Evolutionary conservation across 768 basidiomycete genomes (phyloP).

Genomic region (Cystobasidium onofrii): DNA sequence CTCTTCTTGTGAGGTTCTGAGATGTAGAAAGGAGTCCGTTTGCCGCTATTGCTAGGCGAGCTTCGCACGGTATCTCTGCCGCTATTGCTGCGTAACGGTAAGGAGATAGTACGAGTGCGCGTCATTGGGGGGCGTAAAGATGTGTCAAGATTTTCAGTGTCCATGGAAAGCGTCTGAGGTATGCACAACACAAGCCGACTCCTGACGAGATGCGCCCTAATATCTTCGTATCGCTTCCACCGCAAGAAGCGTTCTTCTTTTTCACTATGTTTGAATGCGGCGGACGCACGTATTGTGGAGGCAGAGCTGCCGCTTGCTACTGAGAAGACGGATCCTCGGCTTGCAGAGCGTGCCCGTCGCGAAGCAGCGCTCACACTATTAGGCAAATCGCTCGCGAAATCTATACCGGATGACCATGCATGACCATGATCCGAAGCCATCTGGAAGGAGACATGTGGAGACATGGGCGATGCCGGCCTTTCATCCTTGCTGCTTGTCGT

Average conservation of each 20-base stretch:
- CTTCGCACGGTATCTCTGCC: not conserved
- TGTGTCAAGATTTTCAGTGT: not conserved
- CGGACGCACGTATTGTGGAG: constrained; percentile 1
- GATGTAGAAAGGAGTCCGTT: not conserved
- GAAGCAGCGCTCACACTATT: not conserved
- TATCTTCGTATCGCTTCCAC: not conserved
- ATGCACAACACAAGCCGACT: constrained; percentile 7
- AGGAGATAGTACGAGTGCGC: constrained; percentile 8
- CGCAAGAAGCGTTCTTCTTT: constrained; percentile 1
- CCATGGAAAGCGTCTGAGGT: not conserved
- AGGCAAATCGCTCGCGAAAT: not conserved
- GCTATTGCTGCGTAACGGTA: not conserved
- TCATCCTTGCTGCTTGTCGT: not conserved
- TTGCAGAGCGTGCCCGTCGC: constrained; percentile 6
- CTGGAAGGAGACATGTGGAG: constrained; percentile 20
- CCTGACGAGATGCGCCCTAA: not conserved
- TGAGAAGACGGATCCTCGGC: constrained; percentile 1
- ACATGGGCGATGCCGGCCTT: not conserved
- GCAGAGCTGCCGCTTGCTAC: constrained; percentile 19
- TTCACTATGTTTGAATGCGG: constrained; percentile 3
- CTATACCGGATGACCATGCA: not conserved
- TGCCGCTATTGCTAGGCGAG: not conserved
- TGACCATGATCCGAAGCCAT: not conserved
- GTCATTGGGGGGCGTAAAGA: not conserved
- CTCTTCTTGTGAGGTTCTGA: constrained; percentile 2